Percentiles rank a stretch among this genome's conserved stretches.
These are phyloP conservation scores for Phytophthora pinifolia DNA, from an alignment of 352 stramenopile species.

Conservation along the genomic window DNA sequence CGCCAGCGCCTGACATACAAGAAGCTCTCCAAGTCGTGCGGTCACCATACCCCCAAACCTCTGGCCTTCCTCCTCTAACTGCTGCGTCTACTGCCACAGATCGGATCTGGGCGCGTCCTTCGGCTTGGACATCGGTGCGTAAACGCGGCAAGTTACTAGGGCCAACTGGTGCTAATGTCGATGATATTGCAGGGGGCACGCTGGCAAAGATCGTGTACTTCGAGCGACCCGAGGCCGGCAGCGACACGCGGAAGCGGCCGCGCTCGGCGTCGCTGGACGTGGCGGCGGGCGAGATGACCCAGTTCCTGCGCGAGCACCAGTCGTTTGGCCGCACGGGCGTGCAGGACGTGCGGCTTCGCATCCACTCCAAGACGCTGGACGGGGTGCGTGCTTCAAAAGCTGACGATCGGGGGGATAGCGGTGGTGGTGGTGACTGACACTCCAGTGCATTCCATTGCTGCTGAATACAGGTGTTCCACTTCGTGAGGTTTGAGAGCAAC, in stretches of 20 bases:
- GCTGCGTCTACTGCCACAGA: conserved; percentile 26
- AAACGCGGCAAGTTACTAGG: background rate
- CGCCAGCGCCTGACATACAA: conserved; percentile 79
- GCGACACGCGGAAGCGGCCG: conserved; percentile 57
- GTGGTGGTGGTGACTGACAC: conserved; percentile 1
- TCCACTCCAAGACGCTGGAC: conserved; percentile 87
- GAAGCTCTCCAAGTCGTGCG: conserved; percentile 83
- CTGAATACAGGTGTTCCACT: conserved; percentile 91
- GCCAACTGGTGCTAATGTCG: background rate
- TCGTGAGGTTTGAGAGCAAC: conserved; percentile 88
- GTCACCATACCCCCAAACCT: background rate
- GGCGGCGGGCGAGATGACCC: conserved; percentile 79
- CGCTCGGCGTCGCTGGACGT: conserved; percentile 79
- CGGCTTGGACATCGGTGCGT: conserved; percentile 76
- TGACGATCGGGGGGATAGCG: background rate
- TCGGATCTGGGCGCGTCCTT: conserved; percentile 86
- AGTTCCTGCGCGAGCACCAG: conserved; percentile 84
- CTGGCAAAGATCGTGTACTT: conserved; percentile 97
- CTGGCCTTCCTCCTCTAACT: background rate
- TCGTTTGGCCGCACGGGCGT: conserved; percentile 81
- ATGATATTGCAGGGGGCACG: conserved; percentile 72
- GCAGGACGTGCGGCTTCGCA: conserved; percentile 87
- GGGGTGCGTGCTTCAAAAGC: conserved; percentile 45
- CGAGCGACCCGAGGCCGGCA: conserved; percentile 61
- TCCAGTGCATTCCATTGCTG: background rate